A percentile compares a stretch with the other conserved stretches of the same genome.
Conservation (phyloP, 371 early-diverging fungal genomes). For the Rhizopus stolonifer region DNA sequence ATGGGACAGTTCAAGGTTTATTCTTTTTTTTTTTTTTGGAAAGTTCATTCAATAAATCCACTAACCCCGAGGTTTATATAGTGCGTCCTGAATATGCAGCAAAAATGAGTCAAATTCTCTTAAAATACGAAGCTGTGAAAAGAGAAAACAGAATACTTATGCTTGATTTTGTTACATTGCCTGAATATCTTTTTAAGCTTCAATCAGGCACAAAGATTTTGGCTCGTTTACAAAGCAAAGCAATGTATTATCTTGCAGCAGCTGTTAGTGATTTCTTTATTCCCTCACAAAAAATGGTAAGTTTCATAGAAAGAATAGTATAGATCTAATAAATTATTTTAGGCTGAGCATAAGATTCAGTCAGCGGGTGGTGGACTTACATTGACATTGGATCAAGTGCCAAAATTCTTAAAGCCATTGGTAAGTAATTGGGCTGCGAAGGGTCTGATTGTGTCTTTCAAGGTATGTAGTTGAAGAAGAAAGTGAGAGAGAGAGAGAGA, state of each 20-base stretch:
- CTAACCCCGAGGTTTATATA: constrained; percentile 22
- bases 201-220: constrained; percentile 72
- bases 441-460: constrained; percentile 94
- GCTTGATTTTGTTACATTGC: constrained; percentile 86
- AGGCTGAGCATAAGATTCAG: constrained; percentile 96
- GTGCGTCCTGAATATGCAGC: constrained; percentile 62
- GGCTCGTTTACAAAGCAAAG: constrained; percentile 61
- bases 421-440: constrained; percentile 88
- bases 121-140: constrained; percentile 61
- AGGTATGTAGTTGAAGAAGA: constrained; percentile 64
- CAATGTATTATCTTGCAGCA: constrained; percentile 96
- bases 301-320: constrained; percentile 1
- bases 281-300: constrained; percentile 83
- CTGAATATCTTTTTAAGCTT: constrained; percentile 91
- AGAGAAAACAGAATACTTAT: constrained; percentile 66
- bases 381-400: constrained; percentile 91
- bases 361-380: constrained; percentile 82
- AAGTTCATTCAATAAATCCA: background rate
- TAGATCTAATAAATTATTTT: background rate
- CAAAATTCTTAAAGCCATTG: constrained; percentile 91
- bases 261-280: constrained; percentile 98
- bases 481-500: too few species aligned
- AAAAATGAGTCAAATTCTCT: constrained; percentile 62
- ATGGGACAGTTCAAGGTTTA: constrained; percentile 59
- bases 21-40: background rate